Conservation (phyloP, 495 filamentous ascomycete genomes). For the Glarea lozoyensis region DNA sequence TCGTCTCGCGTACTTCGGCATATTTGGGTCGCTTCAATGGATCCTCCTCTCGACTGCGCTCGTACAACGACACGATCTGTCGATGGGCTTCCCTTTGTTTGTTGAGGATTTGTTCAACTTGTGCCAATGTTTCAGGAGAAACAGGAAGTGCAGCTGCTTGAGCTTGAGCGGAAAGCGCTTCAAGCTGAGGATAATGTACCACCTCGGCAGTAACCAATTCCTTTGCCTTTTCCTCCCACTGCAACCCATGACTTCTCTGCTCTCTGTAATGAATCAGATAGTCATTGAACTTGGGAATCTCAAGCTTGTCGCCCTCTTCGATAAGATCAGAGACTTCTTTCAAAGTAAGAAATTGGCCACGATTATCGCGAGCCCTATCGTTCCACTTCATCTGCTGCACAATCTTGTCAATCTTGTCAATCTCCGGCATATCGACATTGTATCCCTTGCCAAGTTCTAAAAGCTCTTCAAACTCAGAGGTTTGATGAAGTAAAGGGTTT, state of each 20-base stretch:
- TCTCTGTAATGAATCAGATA: constrained; percentile 67
- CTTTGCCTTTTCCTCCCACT: constrained; percentile 91
- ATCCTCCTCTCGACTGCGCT: constrained; percentile 65
- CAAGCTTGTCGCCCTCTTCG: constrained; percentile 61
- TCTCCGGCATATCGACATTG: constrained; percentile 90
- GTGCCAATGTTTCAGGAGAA: constrained; percentile 65
- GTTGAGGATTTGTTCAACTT: constrained; percentile 85
- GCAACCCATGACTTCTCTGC: constrained; percentile 62
- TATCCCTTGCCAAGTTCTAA: constrained; percentile 80
- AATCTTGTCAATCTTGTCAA: constrained; percentile 72
- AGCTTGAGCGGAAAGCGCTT: constrained; percentile 71
- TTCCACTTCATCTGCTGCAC: constrained; percentile 86
- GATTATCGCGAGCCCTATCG: constrained; percentile 60
- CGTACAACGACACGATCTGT: constrained; percentile 70
- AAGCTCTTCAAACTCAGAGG: constrained; percentile 77
- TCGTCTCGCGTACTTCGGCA: constrained; percentile 79
- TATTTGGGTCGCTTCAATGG: constrained; percentile 79
- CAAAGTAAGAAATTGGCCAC: constrained; percentile 54
- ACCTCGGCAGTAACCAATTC: constrained; percentile 80
- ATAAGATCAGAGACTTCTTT: constrained; percentile 73
- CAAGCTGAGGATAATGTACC: constrained; percentile 88
- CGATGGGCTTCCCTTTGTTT: constrained; percentile 94
- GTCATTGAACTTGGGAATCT: constrained; percentile 68
- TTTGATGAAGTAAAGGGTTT: constrained; percentile 44
- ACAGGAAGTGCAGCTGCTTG: constrained; percentile 73